phyloP scores from a whole-genome alignment of 257 asterid genomes.

The Asclepias syriaca region DNA sequence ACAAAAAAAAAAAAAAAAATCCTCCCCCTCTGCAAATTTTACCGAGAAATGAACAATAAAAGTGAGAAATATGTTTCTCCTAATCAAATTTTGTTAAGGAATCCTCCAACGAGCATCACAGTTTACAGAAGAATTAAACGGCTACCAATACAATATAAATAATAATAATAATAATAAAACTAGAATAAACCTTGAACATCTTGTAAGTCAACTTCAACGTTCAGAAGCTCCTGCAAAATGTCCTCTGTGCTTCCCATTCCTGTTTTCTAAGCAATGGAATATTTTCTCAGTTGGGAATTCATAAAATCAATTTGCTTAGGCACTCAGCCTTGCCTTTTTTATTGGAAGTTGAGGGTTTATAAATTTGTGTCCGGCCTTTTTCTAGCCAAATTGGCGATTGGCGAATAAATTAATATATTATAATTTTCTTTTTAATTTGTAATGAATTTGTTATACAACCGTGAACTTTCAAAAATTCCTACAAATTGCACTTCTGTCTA shows the following conservation, averaged over 20 bases:
- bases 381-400: no score
- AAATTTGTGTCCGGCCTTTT: background rate
- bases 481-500: no score
- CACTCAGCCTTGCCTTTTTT: background rate
- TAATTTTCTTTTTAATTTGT: no score
- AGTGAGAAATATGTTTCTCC: background rate
- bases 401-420: no score
- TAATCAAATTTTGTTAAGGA: background rate
- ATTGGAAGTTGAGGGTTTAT: background rate
- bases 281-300: background rate
- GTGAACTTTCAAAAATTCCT: no score
- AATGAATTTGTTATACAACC: no score
- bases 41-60: background rate
- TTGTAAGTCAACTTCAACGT: constrained; percentile 74
- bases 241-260: constrained; percentile 61
- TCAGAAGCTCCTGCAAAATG: constrained; percentile 66
- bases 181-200: constrained; percentile 63
- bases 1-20: background rate
- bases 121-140: background rate
- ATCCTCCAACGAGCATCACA: background rate
- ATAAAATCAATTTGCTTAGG: background rate
- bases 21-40: background rate
- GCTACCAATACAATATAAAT: no score
- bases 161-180: background rate
- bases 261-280: background rate